Percentiles rank a stretch among this genome's conserved stretches.
These are phyloP conservation scores for Ophiocytium majus DNA, from an alignment of 352 stramenopile genomes.

Conservation along the genomic window DNA sequence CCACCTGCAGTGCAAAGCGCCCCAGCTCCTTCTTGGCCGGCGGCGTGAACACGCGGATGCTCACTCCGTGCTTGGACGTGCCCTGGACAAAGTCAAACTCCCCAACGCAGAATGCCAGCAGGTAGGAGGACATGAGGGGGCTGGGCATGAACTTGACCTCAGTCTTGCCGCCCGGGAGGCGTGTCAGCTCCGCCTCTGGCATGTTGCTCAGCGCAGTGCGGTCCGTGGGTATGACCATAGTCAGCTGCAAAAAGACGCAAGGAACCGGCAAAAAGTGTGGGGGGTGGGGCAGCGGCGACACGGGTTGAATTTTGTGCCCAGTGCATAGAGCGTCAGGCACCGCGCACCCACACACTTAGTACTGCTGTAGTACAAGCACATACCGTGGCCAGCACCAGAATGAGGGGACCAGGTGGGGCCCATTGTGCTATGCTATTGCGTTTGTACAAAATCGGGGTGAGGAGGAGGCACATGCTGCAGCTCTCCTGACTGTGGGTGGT, in stretches of 20 bases:
- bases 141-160: constrained; percentile 49
- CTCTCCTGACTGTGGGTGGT: too few species aligned
- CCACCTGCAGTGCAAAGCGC: constrained; percentile 81
- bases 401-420: too few species aligned
- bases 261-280: not conserved
- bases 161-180: constrained; percentile 45
- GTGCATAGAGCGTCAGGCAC: too few species aligned
- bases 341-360: too few species aligned
- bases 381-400: too few species aligned
- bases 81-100: constrained; percentile 91
- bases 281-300: constrained; percentile 58
- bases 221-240: constrained; percentile 75
- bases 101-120: constrained; percentile 87
- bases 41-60: constrained; percentile 91
- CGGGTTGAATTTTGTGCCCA: too few species aligned
- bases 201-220: constrained; percentile 93
- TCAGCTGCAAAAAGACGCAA: constrained; percentile 54
- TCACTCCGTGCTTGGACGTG: constrained; percentile 65
- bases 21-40: constrained; percentile 80
- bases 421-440: too few species aligned
- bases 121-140: constrained; percentile 95
- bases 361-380: too few species aligned
- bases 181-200: constrained; percentile 77
- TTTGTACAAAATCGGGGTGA: too few species aligned
- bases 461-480: too few species aligned